Evolutionary conservation across 108 stramenopile genomes (phyloP).

Genomic region (Skeletonema menzelii): DNA sequence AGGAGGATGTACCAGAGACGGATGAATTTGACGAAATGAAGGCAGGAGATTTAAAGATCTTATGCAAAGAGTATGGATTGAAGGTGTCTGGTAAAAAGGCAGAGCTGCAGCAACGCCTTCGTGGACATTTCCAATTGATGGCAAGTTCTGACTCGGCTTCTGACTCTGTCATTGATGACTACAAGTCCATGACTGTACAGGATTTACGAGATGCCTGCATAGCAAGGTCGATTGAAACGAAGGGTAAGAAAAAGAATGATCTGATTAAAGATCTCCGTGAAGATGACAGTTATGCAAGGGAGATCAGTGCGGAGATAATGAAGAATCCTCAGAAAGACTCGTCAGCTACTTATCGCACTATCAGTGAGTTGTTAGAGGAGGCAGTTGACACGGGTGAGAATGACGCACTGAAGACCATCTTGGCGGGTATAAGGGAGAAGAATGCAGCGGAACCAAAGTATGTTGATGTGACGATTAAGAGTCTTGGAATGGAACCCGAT

Average conservation of each 20-base stretch:
- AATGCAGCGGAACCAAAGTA: constrained; percentile 62
- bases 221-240: constrained; percentile 41
- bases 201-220: constrained; percentile 69
- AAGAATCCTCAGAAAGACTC: constrained; percentile 35
- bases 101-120: constrained; percentile 69
- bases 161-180: constrained; percentile 53
- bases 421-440: constrained; percentile 61
- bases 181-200: constrained; percentile 71
- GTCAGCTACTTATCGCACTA: constrained; percentile 37
- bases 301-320: constrained; percentile 42
- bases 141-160: constrained; percentile 7
- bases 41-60: constrained; percentile 72
- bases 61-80: constrained; percentile 84
- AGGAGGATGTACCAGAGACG: constrained; percentile 6
- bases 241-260: constrained; percentile 40
- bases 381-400: constrained; percentile 49
- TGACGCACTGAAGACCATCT: constrained; percentile 50
- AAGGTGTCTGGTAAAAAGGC: constrained; percentile 86
- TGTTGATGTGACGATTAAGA: constrained; percentile 81
- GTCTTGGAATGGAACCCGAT: constrained; percentile 80
- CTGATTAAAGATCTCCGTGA: constrained; percentile 57
- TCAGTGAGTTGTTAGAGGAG: constrained; percentile 59
- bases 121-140: constrained; percentile 63
- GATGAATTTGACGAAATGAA: constrained; percentile 83
- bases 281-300: constrained; percentile 50